Evolutionary conservation across 75 land plant species (phyloP).

Genomic region (Azolla pinnata): DNA sequence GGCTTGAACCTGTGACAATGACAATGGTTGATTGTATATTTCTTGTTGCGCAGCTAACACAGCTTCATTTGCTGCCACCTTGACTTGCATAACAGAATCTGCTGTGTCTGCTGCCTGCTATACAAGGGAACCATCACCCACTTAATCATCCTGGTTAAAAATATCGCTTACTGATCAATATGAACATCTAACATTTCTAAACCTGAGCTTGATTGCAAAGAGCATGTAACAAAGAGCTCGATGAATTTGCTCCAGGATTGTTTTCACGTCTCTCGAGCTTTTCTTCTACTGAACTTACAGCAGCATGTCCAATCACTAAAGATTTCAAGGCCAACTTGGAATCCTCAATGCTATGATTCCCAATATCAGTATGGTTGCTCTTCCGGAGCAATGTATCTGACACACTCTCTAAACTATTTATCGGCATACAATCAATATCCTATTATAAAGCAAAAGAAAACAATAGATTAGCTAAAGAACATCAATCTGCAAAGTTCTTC

Average conservation of each 20-base stretch:
- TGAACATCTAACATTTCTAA: too few relatives aligned
- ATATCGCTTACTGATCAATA: too few relatives aligned
- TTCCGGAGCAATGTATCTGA: slow-evolving; percentile 54
- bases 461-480: background rate
- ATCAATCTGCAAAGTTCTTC: background rate
- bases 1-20: slow-evolving; percentile 51
- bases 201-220: slow-evolving; percentile 66
- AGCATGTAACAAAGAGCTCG: slow-evolving; percentile 31
- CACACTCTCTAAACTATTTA: slow-evolving; percentile 67
- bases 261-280: slow-evolving; percentile 31
- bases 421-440: slow-evolving; percentile 95
- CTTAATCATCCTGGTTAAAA: too few relatives aligned
- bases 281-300: slow-evolving; percentile 28
- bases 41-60: slow-evolving; percentile 49
- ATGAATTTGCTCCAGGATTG: slow-evolving; percentile 9
- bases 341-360: slow-evolving; percentile 23
- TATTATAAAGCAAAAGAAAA: slow-evolving; percentile 12
- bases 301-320: slow-evolving; percentile 21
- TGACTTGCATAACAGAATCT: slow-evolving; percentile 45
- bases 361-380: slow-evolving; percentile 19
- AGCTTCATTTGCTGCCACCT: slow-evolving; percentile 45
- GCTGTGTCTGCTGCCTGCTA: slow-evolving; percentile 30
- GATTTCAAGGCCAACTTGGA: slow-evolving; percentile 21
- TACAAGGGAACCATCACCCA: too few relatives aligned
- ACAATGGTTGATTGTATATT: slow-evolving; percentile 40